Conservation (phyloP, 495 filamentous ascomycete species). For the Rhypophila decipiens region DNA sequence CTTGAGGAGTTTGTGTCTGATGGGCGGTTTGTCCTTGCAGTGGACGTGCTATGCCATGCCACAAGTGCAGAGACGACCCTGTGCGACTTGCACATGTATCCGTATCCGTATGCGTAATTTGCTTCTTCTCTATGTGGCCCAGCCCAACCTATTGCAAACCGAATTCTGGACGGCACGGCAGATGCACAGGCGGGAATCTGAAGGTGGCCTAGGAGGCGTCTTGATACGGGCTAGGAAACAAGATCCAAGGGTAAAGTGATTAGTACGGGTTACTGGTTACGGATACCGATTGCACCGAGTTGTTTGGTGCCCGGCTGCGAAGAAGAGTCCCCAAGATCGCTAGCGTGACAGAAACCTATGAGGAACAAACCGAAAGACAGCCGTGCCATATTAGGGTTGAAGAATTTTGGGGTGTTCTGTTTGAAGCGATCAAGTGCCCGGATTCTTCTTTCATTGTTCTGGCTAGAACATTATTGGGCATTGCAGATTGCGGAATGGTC, state of each 20-base stretch:
- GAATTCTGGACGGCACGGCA: slow-evolving; percentile 15
- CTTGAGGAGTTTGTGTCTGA: not conserved
- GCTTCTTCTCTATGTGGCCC: slow-evolving; percentile 1
- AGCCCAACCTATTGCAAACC: slow-evolving; percentile 11
- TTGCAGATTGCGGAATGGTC: no score
- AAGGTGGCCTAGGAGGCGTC: not conserved
- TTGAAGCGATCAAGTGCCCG: no score
- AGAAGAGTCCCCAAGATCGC: not conserved
- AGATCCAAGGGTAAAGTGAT: not conserved
- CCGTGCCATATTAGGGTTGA: no score
- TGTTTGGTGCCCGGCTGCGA: not conserved
- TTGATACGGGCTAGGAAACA: not conserved
- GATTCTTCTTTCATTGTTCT: no score
- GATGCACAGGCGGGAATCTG: slow-evolving; percentile 8
- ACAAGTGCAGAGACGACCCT: not conserved
- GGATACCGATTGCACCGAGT: no score
- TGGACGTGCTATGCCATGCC: not conserved
- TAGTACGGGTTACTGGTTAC: no score
- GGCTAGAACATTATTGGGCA: no score
- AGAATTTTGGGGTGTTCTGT: no score
- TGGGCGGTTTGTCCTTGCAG: not conserved
- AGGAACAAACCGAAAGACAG: no score
- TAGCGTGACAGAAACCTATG: no score
- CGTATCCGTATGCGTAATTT: not conserved
- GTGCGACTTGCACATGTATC: not conserved